Evolutionary conservation across 2,329 filamentous ascomycete species (phyloP), one percentile per base, ranked within the genome.

Genomic region (Xylariaceae sp.): DNA sequence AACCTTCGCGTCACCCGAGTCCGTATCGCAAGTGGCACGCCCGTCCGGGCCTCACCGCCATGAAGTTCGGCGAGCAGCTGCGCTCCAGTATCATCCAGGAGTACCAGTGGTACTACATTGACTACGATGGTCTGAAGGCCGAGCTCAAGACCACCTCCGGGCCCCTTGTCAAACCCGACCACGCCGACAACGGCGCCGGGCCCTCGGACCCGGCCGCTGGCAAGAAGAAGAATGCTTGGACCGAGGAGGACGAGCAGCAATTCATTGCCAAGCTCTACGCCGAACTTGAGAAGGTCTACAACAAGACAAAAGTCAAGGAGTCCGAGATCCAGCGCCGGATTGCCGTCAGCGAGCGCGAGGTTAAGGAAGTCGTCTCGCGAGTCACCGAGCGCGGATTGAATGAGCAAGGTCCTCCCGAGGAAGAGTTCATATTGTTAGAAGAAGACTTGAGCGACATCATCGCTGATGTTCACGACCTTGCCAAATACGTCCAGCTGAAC

Each of bases 71-170:
- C 71, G 90, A 97, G 74, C 92, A 99, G 80, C 85, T 99, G 66
- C 90, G 90, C 60, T 93, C 90, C 66, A 97, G 92, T 69, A 82
- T 96, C 68, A 96, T 97, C 73, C 91, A 89, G 78, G 92, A 97
- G 75, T 99, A 95, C 76, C 87, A 92, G 71, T 96, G 92, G 86
- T 90, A 96, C 78, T 99, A 99, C 76, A 97, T 99, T 74, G 88
- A 90, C 74, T 99, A 99, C 75, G 92, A 97, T 70, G 89, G 87
- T 60, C 82, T 99, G 45, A 99, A 99, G 76, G 79, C 82, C 61
- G 86, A 90, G 60, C 84, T 99, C 56, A 94, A 93, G 74, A 84
- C 82, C 54, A 82, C 86, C 54, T 88, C 80, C 60, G 82, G 84
- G 54, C 66, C 72, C 14, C 49, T 61, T 40, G 19, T 61, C 42